Base-by-base conservation (phyloP, 1,284 basidiomycete genomes). In the Austropuccinia psidii region DNA sequence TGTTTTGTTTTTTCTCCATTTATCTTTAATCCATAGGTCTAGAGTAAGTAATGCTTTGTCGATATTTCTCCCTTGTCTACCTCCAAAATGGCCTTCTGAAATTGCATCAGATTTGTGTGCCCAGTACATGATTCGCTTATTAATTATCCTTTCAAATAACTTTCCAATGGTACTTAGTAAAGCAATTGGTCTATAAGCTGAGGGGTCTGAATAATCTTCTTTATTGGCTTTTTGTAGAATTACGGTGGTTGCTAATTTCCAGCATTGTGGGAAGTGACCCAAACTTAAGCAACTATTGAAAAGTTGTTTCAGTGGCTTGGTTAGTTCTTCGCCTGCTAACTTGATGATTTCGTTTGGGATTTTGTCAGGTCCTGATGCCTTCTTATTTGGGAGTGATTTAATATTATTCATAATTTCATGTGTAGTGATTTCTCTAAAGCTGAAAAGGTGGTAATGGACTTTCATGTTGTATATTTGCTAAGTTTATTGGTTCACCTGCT, bases 111-210 rank as follows among this genome's bases (percentile, higher is more conserved):
- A 41, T 21, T 19, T 39, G 55, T 57, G 54, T 31, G 55, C 55
- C 55, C 55, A 58, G 52, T 35, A 49, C n/a, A 39, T 45, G 17
- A 69, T 45, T 21, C 54, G 37, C n/a, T 57, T 60, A 13, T 39
- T 69, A 8, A 69, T 17, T 7, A 69, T 11, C 6, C 17, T 31
- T 47, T 69, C 54, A 15, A 69, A 60, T 13, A 60, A 45, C 24
- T 69, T 69, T 31, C 67, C 67, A 24, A 69, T 17, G 24, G 37
- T 45, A 19, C 39, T 58, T 31, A 69, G 27, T 13, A 69, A 31
- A 15, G 67, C 39, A 29, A 68, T 68, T 11, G 66, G 66, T 57
- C 66, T 2, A n/a, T 68, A 68, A 15, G 66, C 33, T 24, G 19
- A n/a, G 19, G 50, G 66, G 21, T 24, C 24, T 11, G 54, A 33